A percentile compares a stretch with the other conserved stretches of the same genome.
Evolutionary conservation across 2,329 filamentous ascomycete genomes (phyloP).

Genomic region (Trichoderma oligosporum): DNA sequence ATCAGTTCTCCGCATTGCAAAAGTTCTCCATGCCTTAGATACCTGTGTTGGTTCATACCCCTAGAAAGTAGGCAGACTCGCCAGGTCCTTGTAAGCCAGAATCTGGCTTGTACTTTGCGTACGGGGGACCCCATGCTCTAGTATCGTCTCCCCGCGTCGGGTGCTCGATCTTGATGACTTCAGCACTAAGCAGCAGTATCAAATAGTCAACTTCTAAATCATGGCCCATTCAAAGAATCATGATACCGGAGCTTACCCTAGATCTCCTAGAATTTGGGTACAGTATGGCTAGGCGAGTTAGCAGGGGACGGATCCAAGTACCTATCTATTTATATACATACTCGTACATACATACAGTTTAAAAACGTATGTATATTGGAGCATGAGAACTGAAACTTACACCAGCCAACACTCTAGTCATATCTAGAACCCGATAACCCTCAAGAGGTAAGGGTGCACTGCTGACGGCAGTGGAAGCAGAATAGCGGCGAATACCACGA

Average conservation of each 20-base stretch:
- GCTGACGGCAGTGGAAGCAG: conserved; percentile 27
- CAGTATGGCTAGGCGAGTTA: conserved; percentile 72
- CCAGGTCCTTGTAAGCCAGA: conserved; percentile 65
- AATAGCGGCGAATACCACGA: conserved; percentile 30
- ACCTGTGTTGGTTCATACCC: conserved; percentile 48
- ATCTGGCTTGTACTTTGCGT: conserved; percentile 68
- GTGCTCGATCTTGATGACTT: conserved; percentile 97
- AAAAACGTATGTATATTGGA: not conserved
- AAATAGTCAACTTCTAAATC: not conserved
- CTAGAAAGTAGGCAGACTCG: conserved; percentile 91
- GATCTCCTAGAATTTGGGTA: conserved; percentile 91
- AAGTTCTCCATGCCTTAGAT: not conserved
- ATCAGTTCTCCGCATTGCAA: not conserved
- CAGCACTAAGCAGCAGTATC: conserved; percentile 59
- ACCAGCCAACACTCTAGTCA: conserved; percentile 93
- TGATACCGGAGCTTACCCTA: conserved; percentile 62
- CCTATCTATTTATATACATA: not conserved
- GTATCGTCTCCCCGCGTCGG: conserved; percentile 90
- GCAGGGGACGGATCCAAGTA: not conserved
- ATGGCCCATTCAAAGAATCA: not conserved
- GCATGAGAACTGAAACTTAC: conserved; percentile 50
- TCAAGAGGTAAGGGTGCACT: conserved; percentile 60
- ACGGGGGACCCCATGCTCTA: conserved; percentile 92
- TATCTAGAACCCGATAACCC: conserved; percentile 86
- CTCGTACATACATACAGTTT: not conserved